Evolutionary conservation across 1,139 yeast species (phyloP), one percentile per base, ranked within the genome.

Genomic region (Oligophagozyma castellii): DNA sequence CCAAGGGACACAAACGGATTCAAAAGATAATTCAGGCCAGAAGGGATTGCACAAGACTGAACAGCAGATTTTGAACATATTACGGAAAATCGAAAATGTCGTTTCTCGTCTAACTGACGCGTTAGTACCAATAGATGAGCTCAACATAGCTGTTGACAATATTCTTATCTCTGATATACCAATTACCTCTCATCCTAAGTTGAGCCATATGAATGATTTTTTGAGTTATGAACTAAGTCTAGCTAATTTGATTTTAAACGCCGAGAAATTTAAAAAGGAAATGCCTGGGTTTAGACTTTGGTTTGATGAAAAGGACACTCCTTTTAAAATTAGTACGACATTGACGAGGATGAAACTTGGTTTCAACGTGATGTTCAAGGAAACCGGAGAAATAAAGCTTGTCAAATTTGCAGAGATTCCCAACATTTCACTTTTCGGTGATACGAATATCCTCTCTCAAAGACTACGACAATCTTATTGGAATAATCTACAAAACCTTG

Each of bases 281-380:
- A 53, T 58, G 28, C 63, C 83, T 1, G 86, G 84, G 0, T 76
- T 62, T 45, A 75, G 73, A 33, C 58, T 73, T 3, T 44, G 64
- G 12, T 76, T 70, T 43, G 58, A 61, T 21, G 59, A 65, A 7
- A 46, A 51, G 3, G 83, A 75, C 37, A 50, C 49, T 11, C 84
- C 84, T 1, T 49, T 70, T 26, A 72, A 70, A 35, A 39, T 63
- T 22, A 59, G 71, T 11, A 35, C 59, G 3, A 61, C 74, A 0
- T 16, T 58, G 5, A 40, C 57, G 18, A 48, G 55, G 14, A 41
- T 67, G 1, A 72, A 63, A 38, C 34, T 65, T 10, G 46, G 64
- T 5, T 48, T 61, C 22, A 47, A 65, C 16, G 53, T 56, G 29
- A 56, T 53, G 1, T 41, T 44, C 14, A 35, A 36, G 12, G 32